Conservation (phyloP, 805 yeast species). For the Clavispora vitiphila region DNA sequence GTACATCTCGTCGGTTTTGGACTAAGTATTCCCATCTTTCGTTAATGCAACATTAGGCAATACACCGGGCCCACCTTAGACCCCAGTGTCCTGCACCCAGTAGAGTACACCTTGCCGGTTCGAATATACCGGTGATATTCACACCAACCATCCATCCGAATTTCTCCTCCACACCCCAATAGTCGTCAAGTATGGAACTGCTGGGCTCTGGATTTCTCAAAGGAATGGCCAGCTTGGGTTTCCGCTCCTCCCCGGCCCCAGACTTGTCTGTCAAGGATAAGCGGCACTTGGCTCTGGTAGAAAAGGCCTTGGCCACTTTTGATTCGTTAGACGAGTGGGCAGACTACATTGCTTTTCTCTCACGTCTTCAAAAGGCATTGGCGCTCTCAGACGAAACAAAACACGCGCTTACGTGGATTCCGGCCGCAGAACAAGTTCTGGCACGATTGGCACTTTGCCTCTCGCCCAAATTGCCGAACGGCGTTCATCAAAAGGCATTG, state of each 20-base stretch:
- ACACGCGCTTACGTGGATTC: conserved; percentile 48
- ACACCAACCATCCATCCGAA: background rate
- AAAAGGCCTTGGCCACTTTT: conserved; percentile 67
- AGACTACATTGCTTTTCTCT: conserved; percentile 86
- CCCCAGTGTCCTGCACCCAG: background rate
- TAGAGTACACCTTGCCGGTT: background rate
- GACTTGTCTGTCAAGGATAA: conserved; percentile 50
- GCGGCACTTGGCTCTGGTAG: conserved; percentile 62
- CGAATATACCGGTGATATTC: background rate
- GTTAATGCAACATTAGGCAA: no score
- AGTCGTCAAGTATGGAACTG: background rate
- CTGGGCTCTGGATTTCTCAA: conserved; percentile 5
- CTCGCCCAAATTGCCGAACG: conserved; percentile 81
- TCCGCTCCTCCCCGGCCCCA: background rate
- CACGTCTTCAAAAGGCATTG: conserved; percentile 71
- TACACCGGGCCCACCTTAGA: no score
- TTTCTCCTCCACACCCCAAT: background rate
- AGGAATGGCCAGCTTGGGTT: conserved; percentile 6
- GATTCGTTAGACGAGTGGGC: conserved; percentile 96
- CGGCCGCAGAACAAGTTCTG: conserved; percentile 62
- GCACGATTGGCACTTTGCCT: conserved; percentile 73
- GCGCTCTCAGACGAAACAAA: conserved; percentile 24
- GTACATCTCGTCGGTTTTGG: conserved; percentile 25
- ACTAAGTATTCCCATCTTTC: no score
- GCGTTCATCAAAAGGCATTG: conserved; percentile 88